Conservation (phyloP, 2,329 filamentous ascomycete genomes). For the Cladophialophora psammophila region DNA sequence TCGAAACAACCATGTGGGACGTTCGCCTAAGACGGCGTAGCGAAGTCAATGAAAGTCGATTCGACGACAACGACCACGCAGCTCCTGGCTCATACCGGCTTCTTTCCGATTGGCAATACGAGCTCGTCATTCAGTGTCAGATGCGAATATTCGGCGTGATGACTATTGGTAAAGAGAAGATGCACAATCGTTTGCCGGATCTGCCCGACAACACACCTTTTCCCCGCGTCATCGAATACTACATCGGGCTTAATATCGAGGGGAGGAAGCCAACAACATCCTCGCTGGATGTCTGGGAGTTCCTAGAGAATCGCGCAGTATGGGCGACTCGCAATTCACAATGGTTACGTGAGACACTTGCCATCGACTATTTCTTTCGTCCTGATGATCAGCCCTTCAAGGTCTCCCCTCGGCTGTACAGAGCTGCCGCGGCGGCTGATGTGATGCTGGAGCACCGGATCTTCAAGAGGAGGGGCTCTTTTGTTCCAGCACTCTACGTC, state of each 20-base stretch:
- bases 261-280: not conserved
- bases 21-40: constrained; percentile 4
- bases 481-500: constrained; percentile 12
- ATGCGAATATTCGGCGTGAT: constrained; percentile 19
- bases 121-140: constrained; percentile 19
- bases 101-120: constrained; percentile 5
- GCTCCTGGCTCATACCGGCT: not conserved
- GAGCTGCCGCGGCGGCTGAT: constrained; percentile 17
- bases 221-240: not conserved
- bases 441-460: not conserved
- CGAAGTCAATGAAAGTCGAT: constrained; percentile 5
- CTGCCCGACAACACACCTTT: constrained; percentile 5
- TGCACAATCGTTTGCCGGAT: not conserved
- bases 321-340: constrained; percentile 17
- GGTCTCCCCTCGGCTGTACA: constrained; percentile 19
- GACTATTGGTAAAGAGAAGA: constrained; percentile 20
- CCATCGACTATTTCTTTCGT: constrained; percentile 18
- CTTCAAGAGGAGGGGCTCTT: not conserved
- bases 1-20: constrained; percentile 15
- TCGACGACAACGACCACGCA: too few species aligned
- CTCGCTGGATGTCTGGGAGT: constrained; percentile 15
- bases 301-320: constrained; percentile 19
- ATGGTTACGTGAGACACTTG: constrained; percentile 18
- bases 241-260: constrained; percentile 1
- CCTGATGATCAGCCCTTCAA: constrained; percentile 20